Conservation (phyloP, 1,139 yeast species). For the Debaryomyces psychrophilus region DNA sequence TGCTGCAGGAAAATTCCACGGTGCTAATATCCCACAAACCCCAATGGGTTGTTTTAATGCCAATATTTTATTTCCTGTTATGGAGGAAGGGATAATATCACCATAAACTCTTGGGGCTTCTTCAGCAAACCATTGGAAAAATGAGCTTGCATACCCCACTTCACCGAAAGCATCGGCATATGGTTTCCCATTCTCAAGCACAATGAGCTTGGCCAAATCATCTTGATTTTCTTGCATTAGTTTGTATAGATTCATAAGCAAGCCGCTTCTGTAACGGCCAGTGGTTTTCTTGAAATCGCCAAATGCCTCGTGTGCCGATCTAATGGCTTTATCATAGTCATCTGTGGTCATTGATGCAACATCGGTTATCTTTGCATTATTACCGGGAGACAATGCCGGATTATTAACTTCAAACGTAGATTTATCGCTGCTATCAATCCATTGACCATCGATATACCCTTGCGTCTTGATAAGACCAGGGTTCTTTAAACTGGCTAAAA, state of each 20-base stretch:
- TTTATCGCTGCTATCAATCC: constrained; percentile 32
- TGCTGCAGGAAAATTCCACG: constrained; percentile 96
- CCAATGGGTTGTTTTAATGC: constrained; percentile 83
- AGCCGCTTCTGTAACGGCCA: constrained; percentile 42
- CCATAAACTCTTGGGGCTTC: constrained; percentile 83
- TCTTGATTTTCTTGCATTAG: constrained; percentile 67
- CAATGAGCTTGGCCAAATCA: constrained; percentile 72
- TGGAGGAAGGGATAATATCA: constrained; percentile 67
- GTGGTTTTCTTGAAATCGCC: constrained; percentile 39
- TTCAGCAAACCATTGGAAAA: constrained; percentile 86
- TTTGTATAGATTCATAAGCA: constrained; percentile 45
- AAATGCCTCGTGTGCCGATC: constrained; percentile 42
- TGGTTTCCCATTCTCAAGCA: constrained; percentile 87
- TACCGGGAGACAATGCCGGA: constrained; percentile 41
- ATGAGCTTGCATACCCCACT: constrained; percentile 73
- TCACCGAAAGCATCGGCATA: constrained; percentile 77
- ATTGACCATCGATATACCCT: constrained; percentile 49
- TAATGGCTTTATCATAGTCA: constrained; percentile 45
- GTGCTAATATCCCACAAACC: constrained; percentile 87
- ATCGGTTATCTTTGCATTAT: constrained; percentile 36
- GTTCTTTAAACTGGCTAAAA: constrained; percentile 30
- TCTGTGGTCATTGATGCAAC: constrained; percentile 39
- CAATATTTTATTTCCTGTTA: constrained; percentile 58
- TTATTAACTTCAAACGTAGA: constrained; percentile 46
- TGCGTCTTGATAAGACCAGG: constrained; percentile 38